These are phyloP conservation scores for Capronia americana DNA, from an alignment of 2,329 filamentous ascomycete species.

Conservation along the genomic window DNA sequence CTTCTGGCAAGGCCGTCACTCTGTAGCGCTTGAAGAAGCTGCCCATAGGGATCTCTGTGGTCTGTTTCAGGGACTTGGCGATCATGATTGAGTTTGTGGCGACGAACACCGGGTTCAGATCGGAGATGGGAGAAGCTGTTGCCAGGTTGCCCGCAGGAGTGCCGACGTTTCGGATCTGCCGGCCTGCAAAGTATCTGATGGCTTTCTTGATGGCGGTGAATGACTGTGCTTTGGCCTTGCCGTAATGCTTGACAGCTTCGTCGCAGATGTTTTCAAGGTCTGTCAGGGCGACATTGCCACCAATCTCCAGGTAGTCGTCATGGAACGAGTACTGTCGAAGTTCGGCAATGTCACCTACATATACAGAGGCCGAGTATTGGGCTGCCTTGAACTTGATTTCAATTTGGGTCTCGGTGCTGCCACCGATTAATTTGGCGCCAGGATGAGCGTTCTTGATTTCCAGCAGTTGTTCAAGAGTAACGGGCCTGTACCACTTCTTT, in stretches of 20 bases:
- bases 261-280: conserved; percentile 86
- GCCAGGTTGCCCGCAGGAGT: conserved; percentile 93
- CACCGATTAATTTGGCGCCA: conserved; percentile 90
- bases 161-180: conserved; percentile 97
- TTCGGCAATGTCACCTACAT: conserved; percentile 90
- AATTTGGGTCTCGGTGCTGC: conserved; percentile 96
- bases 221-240: conserved; percentile 71
- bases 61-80: conserved; percentile 75
- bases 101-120: conserved; percentile 92
- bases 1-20: conserved; percentile 76
- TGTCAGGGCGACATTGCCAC: conserved; percentile 89
- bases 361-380: conserved; percentile 87
- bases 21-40: conserved; percentile 93
- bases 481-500: conserved; percentile 91
- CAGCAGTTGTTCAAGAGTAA: conserved; percentile 82
- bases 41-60: conserved; percentile 86
- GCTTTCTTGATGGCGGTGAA: conserved; percentile 94
- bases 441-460: conserved; percentile 89
- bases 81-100: conserved; percentile 82
- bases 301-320: conserved; percentile 84
- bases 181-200: conserved; percentile 89
- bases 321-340: conserved; percentile 80
- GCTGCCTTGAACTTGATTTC: conserved; percentile 98
- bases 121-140: conserved; percentile 94
- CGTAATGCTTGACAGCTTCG: conserved; percentile 80